Conservation (phyloP, 2,329 filamentous ascomycete species). For the Coniochaeta sp. region DNA sequence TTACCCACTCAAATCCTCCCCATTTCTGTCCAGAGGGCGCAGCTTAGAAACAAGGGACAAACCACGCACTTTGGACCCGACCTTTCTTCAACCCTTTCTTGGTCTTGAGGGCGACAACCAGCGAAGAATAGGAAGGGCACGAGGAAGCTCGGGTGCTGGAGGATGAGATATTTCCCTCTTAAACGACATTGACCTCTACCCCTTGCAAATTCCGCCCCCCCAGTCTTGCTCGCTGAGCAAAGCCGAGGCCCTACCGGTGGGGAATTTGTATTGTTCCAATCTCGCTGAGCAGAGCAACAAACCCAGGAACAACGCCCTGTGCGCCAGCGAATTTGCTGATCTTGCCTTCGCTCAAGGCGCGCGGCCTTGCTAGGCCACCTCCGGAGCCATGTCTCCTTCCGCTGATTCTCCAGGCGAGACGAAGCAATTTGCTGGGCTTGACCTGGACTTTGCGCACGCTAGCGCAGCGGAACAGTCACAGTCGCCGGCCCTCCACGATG, state of each 20-base stretch:
- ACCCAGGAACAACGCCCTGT: neutral
- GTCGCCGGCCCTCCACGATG: slow-evolving; percentile 26
- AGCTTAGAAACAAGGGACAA: neutral
- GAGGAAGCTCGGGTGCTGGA: neutral
- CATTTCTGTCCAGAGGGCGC: neutral
- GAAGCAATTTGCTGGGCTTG: slow-evolving; percentile 25
- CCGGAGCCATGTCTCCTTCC: slow-evolving; percentile 30
- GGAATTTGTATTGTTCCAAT: neutral
- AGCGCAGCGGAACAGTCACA: slow-evolving; percentile 22
- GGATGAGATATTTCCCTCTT: neutral
- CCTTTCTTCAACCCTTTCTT: neutral
- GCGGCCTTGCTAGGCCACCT: neutral
- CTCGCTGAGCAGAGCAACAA: neutral
- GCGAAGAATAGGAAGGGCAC: neutral
- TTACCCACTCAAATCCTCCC: neutral
- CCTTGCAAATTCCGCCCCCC: neutral
- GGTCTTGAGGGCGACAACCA: neutral
- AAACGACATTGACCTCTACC: neutral
- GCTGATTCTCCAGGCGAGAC: slow-evolving; percentile 22
- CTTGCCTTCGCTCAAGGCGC: neutral
- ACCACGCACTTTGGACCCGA: neutral
- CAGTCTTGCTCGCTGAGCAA: neutral
- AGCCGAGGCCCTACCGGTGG: neutral
- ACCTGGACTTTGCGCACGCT: slow-evolving; percentile 25
- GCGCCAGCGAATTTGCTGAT: neutral